Conservation (phyloP, 208 protist species). For the Leishmania braziliensis region DNA sequence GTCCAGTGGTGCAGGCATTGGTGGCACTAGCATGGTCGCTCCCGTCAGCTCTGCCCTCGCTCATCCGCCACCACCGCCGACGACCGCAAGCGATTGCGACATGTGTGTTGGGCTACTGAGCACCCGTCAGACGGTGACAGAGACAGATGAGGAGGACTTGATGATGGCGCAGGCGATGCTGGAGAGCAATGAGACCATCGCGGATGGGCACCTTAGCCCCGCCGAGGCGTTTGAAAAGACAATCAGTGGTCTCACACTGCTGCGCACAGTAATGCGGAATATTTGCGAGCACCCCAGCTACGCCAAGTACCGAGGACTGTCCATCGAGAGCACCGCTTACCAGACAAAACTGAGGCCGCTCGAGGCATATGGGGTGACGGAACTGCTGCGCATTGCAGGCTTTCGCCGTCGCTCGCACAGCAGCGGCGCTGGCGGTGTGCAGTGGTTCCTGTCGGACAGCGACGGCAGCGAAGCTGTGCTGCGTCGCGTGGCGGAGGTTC, state of each 20-base stretch:
- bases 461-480: slow-evolving; percentile 56
- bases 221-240: slow-evolving; percentile 46
- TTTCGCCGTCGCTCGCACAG: slow-evolving; percentile 56
- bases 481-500: slow-evolving; percentile 34
- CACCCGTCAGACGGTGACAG: slow-evolving; percentile 33
- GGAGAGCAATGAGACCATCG: slow-evolving; percentile 69
- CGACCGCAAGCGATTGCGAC: neutral
- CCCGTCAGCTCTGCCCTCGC: neutral
- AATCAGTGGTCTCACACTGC: slow-evolving; percentile 39
- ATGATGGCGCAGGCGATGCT: slow-evolving; percentile 60
- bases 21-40: neutral
- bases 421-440: slow-evolving; percentile 38
- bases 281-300: slow-evolving; percentile 58
- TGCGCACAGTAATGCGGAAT: slow-evolving; percentile 52
- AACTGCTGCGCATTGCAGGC: slow-evolving; percentile 63
- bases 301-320: slow-evolving; percentile 61
- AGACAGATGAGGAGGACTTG: slow-evolving; percentile 69
- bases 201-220: slow-evolving; percentile 25
- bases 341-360: slow-evolving; percentile 60
- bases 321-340: slow-evolving; percentile 63
- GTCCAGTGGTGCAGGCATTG: slow-evolving; percentile 10
- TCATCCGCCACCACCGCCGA: neutral
- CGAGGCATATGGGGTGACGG: slow-evolving; percentile 58
- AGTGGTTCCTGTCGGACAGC: slow-evolving; percentile 67
- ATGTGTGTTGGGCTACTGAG: slow-evolving; percentile 37